These are phyloP conservation scores for Coemansia sp. DNA, from an alignment of 192 early-diverging fungal species.

Conservation along the genomic window DNA sequence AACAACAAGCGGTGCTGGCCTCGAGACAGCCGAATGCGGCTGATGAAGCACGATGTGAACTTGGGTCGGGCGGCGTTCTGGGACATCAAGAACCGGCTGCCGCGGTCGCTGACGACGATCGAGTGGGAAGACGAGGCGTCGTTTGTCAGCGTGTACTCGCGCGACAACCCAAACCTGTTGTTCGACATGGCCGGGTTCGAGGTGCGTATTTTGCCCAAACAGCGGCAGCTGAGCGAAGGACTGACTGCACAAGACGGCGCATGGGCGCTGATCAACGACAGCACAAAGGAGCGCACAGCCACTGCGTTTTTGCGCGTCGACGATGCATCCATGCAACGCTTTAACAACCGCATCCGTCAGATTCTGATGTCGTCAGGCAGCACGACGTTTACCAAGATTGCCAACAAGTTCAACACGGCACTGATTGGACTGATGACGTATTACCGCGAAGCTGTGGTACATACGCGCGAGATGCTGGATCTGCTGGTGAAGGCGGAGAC, in stretches of 20 bases:
- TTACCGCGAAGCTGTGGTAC: constrained; percentile 96
- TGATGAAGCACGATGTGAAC: constrained; percentile 99
- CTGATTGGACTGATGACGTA: constrained; percentile 98
- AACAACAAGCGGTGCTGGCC: constrained; percentile 99
- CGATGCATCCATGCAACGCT: constrained; percentile 85
- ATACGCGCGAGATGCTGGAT: constrained; percentile 95
- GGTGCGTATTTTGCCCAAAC: constrained; percentile 92
- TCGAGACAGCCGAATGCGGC: constrained; percentile 96
- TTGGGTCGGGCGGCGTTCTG: constrained; percentile 97
- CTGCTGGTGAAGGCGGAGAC: constrained; percentile 97
- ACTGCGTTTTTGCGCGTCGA: constrained; percentile 97
- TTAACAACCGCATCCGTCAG: constrained; percentile 95
- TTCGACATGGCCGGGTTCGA: constrained; percentile 93
- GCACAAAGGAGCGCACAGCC: constrained; percentile 96
- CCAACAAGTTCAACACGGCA: constrained; percentile 93
- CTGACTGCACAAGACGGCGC: constrained; percentile 49
- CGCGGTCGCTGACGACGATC: constrained; percentile 93
- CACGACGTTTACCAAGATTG: constrained; percentile 98
- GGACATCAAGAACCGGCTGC: constrained; percentile 98
- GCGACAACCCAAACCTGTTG: constrained; percentile 96
- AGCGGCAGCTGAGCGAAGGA: constrained; percentile 82
- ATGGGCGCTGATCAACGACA: constrained; percentile 97
- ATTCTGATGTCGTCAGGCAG: constrained; percentile 97
- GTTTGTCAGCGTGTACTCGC: constrained; percentile 94
- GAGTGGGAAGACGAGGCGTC: constrained; percentile 91